phyloP scores from a whole-genome alignment of 2,329 filamentous ascomycete species.

The Piedraia hortae region DNA sequence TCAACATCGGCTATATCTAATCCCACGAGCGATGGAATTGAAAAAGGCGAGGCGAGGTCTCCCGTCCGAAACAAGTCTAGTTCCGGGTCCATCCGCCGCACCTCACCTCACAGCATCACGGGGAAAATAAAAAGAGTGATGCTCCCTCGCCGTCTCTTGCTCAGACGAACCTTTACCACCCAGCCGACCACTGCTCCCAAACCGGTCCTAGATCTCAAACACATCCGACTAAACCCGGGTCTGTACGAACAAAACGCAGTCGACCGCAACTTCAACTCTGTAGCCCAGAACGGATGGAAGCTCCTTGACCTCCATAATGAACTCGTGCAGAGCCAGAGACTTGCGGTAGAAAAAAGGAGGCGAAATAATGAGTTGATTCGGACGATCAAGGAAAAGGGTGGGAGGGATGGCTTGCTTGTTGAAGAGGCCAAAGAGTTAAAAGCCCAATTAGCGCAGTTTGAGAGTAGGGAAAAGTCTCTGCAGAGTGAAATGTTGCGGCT shows the following conservation, averaged over 20 bases:
- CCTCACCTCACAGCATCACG: too few species aligned
- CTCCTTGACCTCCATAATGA: constrained; percentile 24
- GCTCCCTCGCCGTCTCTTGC: constrained; percentile 2
- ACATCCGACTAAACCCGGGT: constrained; percentile 63
- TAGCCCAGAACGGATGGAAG: constrained; percentile 23
- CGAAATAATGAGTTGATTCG: constrained; percentile 36
- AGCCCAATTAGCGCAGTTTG: constrained; percentile 29
- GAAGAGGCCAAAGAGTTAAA: constrained; percentile 39
- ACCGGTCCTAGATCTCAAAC: constrained; percentile 54
- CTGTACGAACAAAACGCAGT: constrained; percentile 61
- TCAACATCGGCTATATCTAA: too few species aligned
- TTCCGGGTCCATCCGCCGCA: too few species aligned
- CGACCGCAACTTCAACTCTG: constrained; percentile 50
- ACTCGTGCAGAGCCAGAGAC: constrained; percentile 24
- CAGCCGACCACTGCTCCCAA: constrained; percentile 51
- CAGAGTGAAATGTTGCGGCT: constrained; percentile 41
- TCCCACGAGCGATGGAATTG: too few species aligned
- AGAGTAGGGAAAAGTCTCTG: constrained; percentile 32
- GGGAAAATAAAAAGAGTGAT: too few species aligned
- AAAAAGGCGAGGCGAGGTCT: too few species aligned
- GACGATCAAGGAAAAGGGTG: constrained; percentile 18
- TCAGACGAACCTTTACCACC: too few species aligned
- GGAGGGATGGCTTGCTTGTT: constrained; percentile 19
- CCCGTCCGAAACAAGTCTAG: too few species aligned
- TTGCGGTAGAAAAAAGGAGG: constrained; percentile 34